Evolutionary conservation across 2,329 filamentous ascomycete species (phyloP), one percentile per base, ranked within the genome.

Genomic region (Tolypocladium sp.): DNA sequence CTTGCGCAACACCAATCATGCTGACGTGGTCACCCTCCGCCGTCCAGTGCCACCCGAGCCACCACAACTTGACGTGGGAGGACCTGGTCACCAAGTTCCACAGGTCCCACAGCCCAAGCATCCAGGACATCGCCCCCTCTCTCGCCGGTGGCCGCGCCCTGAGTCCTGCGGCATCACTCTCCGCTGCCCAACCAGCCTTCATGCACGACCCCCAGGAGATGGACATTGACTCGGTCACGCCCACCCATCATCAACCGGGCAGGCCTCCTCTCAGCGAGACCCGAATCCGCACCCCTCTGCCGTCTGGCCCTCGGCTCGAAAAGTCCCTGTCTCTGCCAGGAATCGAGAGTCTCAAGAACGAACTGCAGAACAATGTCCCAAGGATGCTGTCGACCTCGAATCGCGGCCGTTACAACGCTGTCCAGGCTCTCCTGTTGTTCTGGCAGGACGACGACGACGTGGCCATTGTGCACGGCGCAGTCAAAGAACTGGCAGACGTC

Each of bases 51-150:
- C 80, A 84, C 64, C 82, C 82, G 17, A 81, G 77, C 63, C 82
- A 85, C 67, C 82, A 84, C 63, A 80, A 80, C 63, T 81, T 84
- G 80, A 83, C 79, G 13, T 85, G 82, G 82, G 81, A 84, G 67
- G 81, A 84, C 62, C 79, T 82, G 20, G 74, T 80, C 54, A 74
- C 72, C 65, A 84, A 83, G 64, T 84, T 82, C 58, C 72, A 76
- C 69, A 76, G 78, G 59, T 77, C 79, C 46, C 76, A 79, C 59
- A 83, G 81, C 63, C 80, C 81, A 38, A 72, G 70, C 35, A 73
- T 81, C 54, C 79, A 79, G 60, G 80, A 82, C 30, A 77, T 82
- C 52, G 74, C 76, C 37, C 75, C 77, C 38, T 71, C 73, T 25
- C 62, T 73, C 22, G 68, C 75, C 40, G 69, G 71, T 56, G 77